Conservation (phyloP, 2,329 filamentous ascomycete species). For the Albifimbria verrucaria region DNA sequence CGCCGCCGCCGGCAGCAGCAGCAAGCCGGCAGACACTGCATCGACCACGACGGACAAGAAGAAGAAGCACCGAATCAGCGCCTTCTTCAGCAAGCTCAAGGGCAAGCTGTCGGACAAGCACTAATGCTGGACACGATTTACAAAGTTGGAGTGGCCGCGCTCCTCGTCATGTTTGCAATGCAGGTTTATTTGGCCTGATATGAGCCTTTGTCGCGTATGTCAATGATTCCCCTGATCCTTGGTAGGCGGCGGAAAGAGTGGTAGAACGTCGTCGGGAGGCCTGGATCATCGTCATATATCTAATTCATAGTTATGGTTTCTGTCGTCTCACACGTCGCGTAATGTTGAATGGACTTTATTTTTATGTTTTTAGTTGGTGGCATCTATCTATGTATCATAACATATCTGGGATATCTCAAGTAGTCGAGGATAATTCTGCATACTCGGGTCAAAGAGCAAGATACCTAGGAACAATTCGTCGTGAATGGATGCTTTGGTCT, state of each 20-base stretch:
- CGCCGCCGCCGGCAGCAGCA: constrained; percentile 1
- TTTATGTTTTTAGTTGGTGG: background rate
- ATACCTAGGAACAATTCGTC: background rate
- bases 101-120: constrained; percentile 37
- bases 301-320: constrained; percentile 27
- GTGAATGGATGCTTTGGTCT: too few relatives aligned
- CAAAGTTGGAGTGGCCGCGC: constrained; percentile 12
- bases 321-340: background rate
- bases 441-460: background rate
- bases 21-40: constrained; percentile 18
- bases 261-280: constrained; percentile 25
- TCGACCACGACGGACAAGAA: constrained; percentile 51
- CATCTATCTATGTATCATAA: constrained; percentile 3
- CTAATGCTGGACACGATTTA: constrained; percentile 11
- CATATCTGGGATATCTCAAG: constrained; percentile 8
- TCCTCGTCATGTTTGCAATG: constrained; percentile 20
- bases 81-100: constrained; percentile 58
- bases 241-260: constrained; percentile 14
- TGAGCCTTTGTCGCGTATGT: constrained; percentile 31
- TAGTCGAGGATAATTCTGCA: background rate
- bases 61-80: constrained; percentile 64
- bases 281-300: constrained; percentile 31
- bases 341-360: constrained; percentile 1
- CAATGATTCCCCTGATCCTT: constrained; percentile 37
- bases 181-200: constrained; percentile 27